Conservation (phyloP, 441 rosid species). For the Macaranga tanarius region DNA sequence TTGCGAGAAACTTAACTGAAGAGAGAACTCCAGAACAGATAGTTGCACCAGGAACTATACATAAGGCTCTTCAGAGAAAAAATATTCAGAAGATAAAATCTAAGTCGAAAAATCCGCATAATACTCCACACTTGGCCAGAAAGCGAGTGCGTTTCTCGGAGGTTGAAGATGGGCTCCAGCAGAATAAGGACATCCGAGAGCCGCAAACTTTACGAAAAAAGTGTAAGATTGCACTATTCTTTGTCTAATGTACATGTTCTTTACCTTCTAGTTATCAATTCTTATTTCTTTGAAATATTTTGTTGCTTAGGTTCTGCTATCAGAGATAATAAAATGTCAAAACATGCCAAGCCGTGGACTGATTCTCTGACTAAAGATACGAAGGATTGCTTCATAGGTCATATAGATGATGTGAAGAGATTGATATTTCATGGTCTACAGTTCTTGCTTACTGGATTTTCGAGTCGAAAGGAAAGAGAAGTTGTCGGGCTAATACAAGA, state of each 20-base stretch:
- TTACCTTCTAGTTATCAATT: constrained; percentile 12
- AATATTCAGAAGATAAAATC: constrained; percentile 20
- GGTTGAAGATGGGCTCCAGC: constrained; percentile 27
- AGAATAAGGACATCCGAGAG: constrained; percentile 24
- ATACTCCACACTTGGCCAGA: constrained; percentile 21
- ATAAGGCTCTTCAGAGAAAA: constrained; percentile 20
- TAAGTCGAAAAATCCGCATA: constrained; percentile 2
- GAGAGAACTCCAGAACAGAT: constrained; percentile 25
- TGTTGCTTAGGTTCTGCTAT: constrained; percentile 24
- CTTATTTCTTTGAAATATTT: neutral
- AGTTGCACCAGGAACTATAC: constrained; percentile 26
- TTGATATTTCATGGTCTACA: constrained; percentile 46
- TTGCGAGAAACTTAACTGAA: constrained; percentile 20
- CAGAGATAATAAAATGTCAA: constrained; percentile 33
- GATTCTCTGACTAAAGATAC: constrained; percentile 26
- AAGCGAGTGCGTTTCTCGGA: constrained; percentile 48
- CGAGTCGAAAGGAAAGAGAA: constrained; percentile 48
- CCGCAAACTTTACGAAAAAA: constrained; percentile 24
- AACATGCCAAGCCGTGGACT: constrained; percentile 21
- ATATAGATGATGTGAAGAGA: constrained; percentile 25
- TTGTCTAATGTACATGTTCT: neutral
- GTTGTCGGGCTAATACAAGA: constrained; percentile 42
- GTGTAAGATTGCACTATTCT: constrained; percentile 24
- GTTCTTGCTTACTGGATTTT: constrained; percentile 68
- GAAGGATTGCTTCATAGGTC: constrained; percentile 23